Evolutionary conservation across 108 stramenopile species (phyloP).

Genomic region (Skeletonema marinoi): DNA sequence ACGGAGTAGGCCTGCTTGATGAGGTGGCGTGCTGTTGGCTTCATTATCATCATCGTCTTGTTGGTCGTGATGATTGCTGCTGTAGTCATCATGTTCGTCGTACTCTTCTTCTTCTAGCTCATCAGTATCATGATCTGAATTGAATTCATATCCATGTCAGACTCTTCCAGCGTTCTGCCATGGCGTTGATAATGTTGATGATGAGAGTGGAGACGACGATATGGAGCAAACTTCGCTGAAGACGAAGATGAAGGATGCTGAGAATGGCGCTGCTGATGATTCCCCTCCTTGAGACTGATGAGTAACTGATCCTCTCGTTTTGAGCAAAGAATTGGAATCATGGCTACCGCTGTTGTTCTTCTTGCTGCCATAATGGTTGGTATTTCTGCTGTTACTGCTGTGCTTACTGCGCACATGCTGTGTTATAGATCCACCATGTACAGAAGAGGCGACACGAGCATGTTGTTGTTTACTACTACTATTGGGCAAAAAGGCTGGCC

Average conservation of each 20-base stretch:
- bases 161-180: background rate
- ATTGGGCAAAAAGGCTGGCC: background rate
- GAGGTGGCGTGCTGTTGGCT: background rate
- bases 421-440: background rate
- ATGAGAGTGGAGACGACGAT: background rate
- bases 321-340: too few species aligned
- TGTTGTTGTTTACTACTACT: background rate
- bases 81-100: background rate
- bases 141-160: background rate
- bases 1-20: background rate
- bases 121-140: background rate
- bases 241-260: too few species aligned
- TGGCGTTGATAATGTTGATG: background rate
- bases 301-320: too few species aligned
- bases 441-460: background rate
- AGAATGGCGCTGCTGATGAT: background rate
- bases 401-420: background rate
- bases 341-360: background rate
- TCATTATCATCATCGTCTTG: background rate
- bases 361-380: background rate
- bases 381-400: background rate
- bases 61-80: background rate
- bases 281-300: background rate
- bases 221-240: background rate
- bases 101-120: background rate